Evolutionary conservation across 495 filamentous ascomycete genomes (phyloP).

Genomic region (Articulospora tetracladia): DNA sequence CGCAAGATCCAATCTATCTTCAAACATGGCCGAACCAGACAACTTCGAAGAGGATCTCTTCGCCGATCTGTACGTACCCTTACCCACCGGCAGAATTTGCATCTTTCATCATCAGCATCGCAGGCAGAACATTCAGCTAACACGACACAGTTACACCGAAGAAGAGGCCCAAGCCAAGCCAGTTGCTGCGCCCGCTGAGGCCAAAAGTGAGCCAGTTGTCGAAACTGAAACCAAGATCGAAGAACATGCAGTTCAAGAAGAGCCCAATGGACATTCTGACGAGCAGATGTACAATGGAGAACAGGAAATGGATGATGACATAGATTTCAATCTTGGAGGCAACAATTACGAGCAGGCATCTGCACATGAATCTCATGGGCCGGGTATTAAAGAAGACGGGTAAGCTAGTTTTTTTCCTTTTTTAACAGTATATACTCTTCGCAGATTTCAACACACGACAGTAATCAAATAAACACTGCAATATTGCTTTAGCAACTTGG

Average conservation of each 20-base stretch:
- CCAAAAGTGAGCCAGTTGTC: constrained; percentile 18
- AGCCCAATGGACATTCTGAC: constrained; percentile 44
- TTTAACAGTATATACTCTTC: constrained; percentile 12
- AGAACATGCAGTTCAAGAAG: constrained; percentile 24
- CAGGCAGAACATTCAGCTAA: background rate
- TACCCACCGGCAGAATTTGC: background rate
- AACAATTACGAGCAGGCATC: constrained; percentile 29
- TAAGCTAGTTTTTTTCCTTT: constrained; percentile 58
- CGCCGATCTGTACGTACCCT: constrained; percentile 80
- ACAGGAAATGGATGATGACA: constrained; percentile 57
- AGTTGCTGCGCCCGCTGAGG: constrained; percentile 31
- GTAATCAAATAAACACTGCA: background rate
- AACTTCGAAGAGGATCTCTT: constrained; percentile 97
- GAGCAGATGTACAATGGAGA: constrained; percentile 35
- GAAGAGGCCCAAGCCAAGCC: constrained; percentile 63
- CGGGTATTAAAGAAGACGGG: constrained; percentile 97
- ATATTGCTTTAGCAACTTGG: background rate
- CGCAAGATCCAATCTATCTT: background rate
- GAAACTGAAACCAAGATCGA: constrained; percentile 21
- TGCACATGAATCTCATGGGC: constrained; percentile 23
- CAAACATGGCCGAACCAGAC: constrained; percentile 75
- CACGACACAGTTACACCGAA: constrained; percentile 63
- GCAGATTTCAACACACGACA: constrained; percentile 9
- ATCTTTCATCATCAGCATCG: background rate
- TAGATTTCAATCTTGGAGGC: constrained; percentile 53